Evolutionary conservation across 2,329 filamentous ascomycete species (phyloP), one percentile per base, ranked within the genome.

Genomic region (Escovopsis weberi): DNA sequence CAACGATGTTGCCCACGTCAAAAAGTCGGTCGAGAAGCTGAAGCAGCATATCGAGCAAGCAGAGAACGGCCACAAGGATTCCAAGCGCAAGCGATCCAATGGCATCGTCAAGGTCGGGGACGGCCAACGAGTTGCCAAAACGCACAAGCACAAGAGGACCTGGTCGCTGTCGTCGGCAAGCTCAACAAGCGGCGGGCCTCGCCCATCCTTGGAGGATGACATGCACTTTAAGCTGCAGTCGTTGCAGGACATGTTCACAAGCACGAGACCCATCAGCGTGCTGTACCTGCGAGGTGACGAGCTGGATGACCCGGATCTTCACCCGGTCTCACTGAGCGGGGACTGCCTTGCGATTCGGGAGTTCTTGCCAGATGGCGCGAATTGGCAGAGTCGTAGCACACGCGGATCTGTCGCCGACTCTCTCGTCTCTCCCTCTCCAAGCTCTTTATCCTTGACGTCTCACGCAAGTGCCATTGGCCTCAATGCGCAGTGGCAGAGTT

Each of bases 21-120:
- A 93, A 62, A 96, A 95, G 65, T 85, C 83, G 0, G 95, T 96
- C 52, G 89, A 95, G 56, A 96, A 95, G 63, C 67, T 95, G 38
- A 93, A 93, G 61, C 87, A 94, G 56, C 89, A 95, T 55, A 91
- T 95, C 46, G 70, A 82, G 0, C 87, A 95, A 55, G 74, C 75
- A 1, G 78, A 82, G 54, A 78, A 69, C 40, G 78, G 78, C 0
- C 68, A 79, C 53, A 82, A 81, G 54, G 77, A 82, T 48, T 77
- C 76, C 48, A 82, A 81, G 58, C 67, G 78, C 43, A 81, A 81
- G 59, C 66, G 75, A 37, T 63, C 71, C 35, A 66, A 67, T 7
- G 69, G 66, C 2, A 64, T 60, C 2, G 54, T 61, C n/a, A 74
- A 73, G 50, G 50, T 52, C 5, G 66, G 67, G 49, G 61, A 69